A percentile compares a stretch with the other conserved stretches of the same genome.
Conservation (phyloP, 495 filamentous ascomycete species). For the Elaphomyces granulatus region DNA sequence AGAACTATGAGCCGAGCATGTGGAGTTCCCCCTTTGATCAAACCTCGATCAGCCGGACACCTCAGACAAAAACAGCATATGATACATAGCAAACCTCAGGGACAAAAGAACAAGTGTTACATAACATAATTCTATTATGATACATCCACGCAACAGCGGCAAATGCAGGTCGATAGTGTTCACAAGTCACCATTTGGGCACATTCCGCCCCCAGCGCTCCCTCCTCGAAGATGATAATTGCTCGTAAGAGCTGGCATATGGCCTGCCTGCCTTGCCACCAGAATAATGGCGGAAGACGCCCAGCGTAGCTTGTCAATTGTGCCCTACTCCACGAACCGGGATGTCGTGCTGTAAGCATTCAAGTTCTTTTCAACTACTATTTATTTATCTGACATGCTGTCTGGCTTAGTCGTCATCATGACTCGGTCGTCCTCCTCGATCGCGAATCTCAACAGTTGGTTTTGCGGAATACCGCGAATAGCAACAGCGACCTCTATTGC, state of each 20-base stretch:
- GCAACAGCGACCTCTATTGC: constrained; percentile 41
- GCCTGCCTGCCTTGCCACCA: not conserved
- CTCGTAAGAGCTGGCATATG: not conserved
- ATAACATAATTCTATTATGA: too few relatives aligned
- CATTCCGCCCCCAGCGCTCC: not conserved
- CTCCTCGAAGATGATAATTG: not conserved
- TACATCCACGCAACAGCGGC: not conserved
- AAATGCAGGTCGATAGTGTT: not conserved
- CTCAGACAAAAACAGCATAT: too few relatives aligned
- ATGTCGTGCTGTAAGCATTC: constrained; percentile 36
- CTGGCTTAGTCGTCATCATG: constrained; percentile 79
- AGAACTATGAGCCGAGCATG: too few relatives aligned
- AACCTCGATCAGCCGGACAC: too few relatives aligned
- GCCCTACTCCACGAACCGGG: constrained; percentile 30
- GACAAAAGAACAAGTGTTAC: too few relatives aligned
- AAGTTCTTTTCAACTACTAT: too few relatives aligned
- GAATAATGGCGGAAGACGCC: constrained; percentile 22
- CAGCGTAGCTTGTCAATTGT: constrained; percentile 30
- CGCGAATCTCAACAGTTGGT: constrained; percentile 70
- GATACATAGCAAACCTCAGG: too few relatives aligned
- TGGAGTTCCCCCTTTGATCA: too few relatives aligned
- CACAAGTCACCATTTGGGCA: not conserved
- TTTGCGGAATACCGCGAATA: constrained; percentile 47
- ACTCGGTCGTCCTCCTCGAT: constrained; percentile 85
- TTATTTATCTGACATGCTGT: constrained; percentile 6